Evolutionary conservation across 1,284 basidiomycete genomes (phyloP).

Genomic region (Inonotus hispidus): DNA sequence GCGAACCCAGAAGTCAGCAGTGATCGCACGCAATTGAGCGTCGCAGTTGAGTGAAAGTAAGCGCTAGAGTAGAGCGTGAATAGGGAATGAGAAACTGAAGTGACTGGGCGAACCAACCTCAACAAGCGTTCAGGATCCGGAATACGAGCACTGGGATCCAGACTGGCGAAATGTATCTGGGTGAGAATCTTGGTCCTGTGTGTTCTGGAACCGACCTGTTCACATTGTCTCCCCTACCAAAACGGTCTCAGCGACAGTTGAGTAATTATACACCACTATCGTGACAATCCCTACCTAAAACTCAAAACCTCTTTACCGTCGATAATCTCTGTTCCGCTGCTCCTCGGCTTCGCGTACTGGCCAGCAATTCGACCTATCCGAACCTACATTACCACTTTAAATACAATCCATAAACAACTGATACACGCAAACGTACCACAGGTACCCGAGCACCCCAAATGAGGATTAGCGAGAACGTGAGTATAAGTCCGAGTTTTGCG

Average conservation of each 20-base stretch:
- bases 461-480: slow-evolving; percentile 93
- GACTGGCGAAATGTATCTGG: slow-evolving; percentile 35
- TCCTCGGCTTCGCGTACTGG: slow-evolving; percentile 95
- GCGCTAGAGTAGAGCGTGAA: slow-evolving; percentile 47
- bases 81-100: not conserved
- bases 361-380: slow-evolving; percentile 91
- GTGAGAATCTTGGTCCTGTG: not conserved
- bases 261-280: not conserved
- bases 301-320: slow-evolving; percentile 66
- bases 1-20: slow-evolving; percentile 91
- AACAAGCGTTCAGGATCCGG: slow-evolving; percentile 89
- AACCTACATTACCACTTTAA: slow-evolving; percentile 38
- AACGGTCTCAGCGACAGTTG: not conserved
- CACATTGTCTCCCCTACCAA: slow-evolving; percentile 86
- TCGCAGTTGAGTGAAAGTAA: slow-evolving; percentile 94
- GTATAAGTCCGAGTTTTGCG: slow-evolving; percentile 88
- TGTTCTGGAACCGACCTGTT: slow-evolving; percentile 64
- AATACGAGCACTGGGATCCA: slow-evolving; percentile 69
- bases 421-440: slow-evolving; percentile 47
- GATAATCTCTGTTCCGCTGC: slow-evolving; percentile 79
- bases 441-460: slow-evolving; percentile 91
- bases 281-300: slow-evolving; percentile 56
- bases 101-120: slow-evolving; percentile 36
- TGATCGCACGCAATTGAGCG: slow-evolving; percentile 88
- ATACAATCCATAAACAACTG: not conserved